A percentile compares a stretch with the other conserved stretches of the same genome.
phyloP scores from a whole-genome alignment of 371 early-diverging fungal species.

The Actinomortierella ambigua region DNA sequence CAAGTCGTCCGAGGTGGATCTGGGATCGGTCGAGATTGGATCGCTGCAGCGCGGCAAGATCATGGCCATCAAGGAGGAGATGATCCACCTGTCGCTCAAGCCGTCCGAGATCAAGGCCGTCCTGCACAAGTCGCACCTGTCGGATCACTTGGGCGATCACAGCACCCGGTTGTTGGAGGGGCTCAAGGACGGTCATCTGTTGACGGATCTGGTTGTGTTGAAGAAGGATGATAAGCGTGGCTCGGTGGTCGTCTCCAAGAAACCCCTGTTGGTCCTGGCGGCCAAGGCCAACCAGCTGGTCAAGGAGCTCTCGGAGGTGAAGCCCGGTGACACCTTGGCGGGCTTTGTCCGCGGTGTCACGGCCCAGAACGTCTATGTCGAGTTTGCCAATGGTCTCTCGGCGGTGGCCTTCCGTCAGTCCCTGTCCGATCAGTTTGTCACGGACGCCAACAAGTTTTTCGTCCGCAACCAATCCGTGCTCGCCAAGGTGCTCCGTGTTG shows the following conservation, averaged over 20 bases:
- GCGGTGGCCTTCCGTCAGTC: constrained; percentile 48
- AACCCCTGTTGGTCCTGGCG: constrained; percentile 62
- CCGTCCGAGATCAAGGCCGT: constrained; percentile 57
- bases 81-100: constrained; percentile 57
- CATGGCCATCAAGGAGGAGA: constrained; percentile 50
- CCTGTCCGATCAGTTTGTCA: constrained; percentile 64
- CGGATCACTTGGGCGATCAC: constrained; percentile 61
- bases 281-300: constrained; percentile 49
- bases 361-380: constrained; percentile 64
- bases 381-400: constrained; percentile 57
- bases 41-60: constrained; percentile 59
- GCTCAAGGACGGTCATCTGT: constrained; percentile 49
- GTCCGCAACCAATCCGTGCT: constrained; percentile 68
- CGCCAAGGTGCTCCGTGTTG: constrained; percentile 54
- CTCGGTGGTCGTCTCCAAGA: constrained; percentile 57
- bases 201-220: constrained; percentile 63
- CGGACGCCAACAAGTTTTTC: constrained; percentile 54
- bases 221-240: constrained; percentile 51
- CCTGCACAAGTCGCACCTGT: constrained; percentile 61
- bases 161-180: constrained; percentile 49
- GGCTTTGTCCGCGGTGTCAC: constrained; percentile 64
- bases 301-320: constrained; percentile 27
- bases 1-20: constrained; percentile 44
- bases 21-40: constrained; percentile 47
- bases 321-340: constrained; percentile 56